A percentile compares a stretch with the other conserved stretches of the same genome.
phyloP scores from a whole-genome alignment of 108 stramenopile species.

The Pseudonitzschia multistriata region DNA sequence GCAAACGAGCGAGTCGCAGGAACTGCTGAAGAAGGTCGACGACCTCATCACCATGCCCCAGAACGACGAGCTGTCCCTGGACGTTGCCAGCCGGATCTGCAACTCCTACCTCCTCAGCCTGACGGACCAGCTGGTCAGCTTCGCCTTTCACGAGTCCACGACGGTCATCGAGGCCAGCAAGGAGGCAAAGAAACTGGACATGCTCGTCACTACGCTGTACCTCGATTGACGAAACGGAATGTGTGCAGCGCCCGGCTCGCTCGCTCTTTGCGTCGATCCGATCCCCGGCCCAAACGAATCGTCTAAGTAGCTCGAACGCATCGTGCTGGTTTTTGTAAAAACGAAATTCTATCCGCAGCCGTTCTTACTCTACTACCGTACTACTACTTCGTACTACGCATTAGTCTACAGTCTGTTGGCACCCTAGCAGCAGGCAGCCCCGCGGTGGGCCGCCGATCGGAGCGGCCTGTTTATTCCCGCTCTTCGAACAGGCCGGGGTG shows the following conservation, averaged over 20 bases:
- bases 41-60: constrained; percentile 84
- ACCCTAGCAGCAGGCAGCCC: no score
- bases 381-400: no score
- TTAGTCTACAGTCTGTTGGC: no score
- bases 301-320: no score
- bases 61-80: constrained; percentile 80
- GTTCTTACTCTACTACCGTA: no score
- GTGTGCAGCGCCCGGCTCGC: no score
- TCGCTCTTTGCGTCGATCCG: no score
- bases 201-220: constrained; percentile 87
- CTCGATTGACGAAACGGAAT: constrained; percentile 57
- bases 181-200: constrained; percentile 87
- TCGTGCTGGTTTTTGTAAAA: no score
- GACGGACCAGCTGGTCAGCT: constrained; percentile 90
- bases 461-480: no score
- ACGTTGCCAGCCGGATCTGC: constrained; percentile 87
- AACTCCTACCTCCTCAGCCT: constrained; percentile 86
- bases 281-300: no score
- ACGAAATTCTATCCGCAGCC: no score
- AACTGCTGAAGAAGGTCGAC: constrained; percentile 75
- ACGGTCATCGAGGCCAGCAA: constrained; percentile 87
- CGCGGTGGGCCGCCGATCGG: no score
- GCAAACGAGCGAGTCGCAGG: constrained; percentile 83
- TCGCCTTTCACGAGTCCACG: constrained; percentile 91
- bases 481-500: constrained; percentile 54